Base-by-base conservation (phyloP, 2,329 filamentous ascomycete genomes). In the Colletotrichum filicis region DNA sequence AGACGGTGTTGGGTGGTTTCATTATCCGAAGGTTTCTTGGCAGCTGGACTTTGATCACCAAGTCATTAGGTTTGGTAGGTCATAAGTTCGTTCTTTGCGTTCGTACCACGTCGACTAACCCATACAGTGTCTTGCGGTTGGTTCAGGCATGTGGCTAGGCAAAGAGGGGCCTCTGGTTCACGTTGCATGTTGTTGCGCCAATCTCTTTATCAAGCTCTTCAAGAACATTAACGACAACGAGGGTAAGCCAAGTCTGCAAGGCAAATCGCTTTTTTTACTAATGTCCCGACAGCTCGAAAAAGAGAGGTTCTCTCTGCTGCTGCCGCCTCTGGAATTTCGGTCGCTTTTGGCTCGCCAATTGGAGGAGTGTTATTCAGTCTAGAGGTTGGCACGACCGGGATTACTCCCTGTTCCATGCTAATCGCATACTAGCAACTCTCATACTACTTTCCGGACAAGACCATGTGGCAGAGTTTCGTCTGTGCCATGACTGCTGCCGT, bases 381-480 rank as follows among this genome's bases (percentile, higher is more conserved):
- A n/a, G 96, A 98, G 85, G 91, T 93, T 84, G 76, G 81, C 68
- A 56, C 60, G 22, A 22, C 49, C 56, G 30, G 6, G 26, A 37
- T 16, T 19, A 19, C 32, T 30, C 1, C 12, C 7, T 16, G 16
- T 60, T 24, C 19, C 4, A 49, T 11, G 4, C 75, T 77, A 58
- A 78, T 69, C 14, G n/a, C 11, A 7, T 35, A 5, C 28, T n/a
- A 94, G 90, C 95, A 97, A 88, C 87, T 98, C 3, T 97, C 95
- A 1, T 98, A 98, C 82, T 98, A 98, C 82, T 98, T 98, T 77
- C 96, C 97, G 0, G 96, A 98, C 83, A 98, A 98, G 83, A 98
- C 97, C 11, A 98, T 99, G 97, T 99, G 97, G 97, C 97, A 98
- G 82, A 98, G 95, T 79, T 99, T 99, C 79, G 97, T 99, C 53